Conservation (phyloP, 176 grass and related monocot species). For the Panicum miliaceum region DNA sequence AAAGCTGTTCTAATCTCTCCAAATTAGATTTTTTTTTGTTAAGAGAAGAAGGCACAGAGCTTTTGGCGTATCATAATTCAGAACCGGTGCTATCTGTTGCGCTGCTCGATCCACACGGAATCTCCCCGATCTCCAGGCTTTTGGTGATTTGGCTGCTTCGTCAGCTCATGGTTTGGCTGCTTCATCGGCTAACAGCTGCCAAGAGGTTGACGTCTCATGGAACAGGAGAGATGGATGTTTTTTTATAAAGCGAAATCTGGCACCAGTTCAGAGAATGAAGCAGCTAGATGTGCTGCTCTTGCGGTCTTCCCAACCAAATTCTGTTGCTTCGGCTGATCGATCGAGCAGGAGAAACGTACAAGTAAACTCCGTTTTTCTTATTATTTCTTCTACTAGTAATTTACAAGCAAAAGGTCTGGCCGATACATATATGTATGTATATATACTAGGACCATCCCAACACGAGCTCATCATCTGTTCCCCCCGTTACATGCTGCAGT, state of each 20-base stretch:
- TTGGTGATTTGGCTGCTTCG: constrained; percentile 8
- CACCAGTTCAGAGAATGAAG: constrained; percentile 7
- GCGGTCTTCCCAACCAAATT: background rate
- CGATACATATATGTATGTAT: constrained; percentile 28
- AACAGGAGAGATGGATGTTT: constrained; percentile 29
- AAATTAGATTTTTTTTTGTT: background rate
- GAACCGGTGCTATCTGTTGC: background rate
- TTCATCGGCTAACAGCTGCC: constrained; percentile 28
- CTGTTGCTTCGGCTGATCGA: constrained; percentile 12
- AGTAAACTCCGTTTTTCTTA: constrained; percentile 40
- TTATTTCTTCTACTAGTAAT: constrained; percentile 51
- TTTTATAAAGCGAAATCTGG: constrained; percentile 7
- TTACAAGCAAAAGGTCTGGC: constrained; percentile 53
- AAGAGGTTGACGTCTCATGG: constrained; percentile 31
- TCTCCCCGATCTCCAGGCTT: constrained; percentile 34
- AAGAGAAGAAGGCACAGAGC: background rate
- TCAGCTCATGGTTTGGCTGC: constrained; percentile 2
- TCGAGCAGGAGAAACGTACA: constrained; percentile 18
- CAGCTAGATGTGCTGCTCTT: constrained; percentile 4
- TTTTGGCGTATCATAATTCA: constrained; percentile 34
- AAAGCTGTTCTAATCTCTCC: background rate
- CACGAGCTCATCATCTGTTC: constrained; percentile 13
- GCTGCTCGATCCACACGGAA: constrained; percentile 18
- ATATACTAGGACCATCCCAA: constrained; percentile 34
- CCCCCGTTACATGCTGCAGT: constrained; percentile 28